These are phyloP conservation scores for Lathyrus tuberosus DNA, from an alignment of 306 rosid genomes.

Conservation along the genomic window DNA sequence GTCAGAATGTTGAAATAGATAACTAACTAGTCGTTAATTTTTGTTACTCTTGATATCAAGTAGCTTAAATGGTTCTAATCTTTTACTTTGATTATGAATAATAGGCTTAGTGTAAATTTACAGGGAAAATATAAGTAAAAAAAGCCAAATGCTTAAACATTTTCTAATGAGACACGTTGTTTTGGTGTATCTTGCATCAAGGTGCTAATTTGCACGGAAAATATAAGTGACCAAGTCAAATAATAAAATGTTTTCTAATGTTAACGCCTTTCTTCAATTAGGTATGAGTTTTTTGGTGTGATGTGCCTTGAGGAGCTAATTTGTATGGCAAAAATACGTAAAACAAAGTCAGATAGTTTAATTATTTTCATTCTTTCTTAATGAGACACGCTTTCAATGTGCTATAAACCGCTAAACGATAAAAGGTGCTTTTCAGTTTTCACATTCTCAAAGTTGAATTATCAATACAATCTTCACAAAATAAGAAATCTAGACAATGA, in stretches of 20 bases:
- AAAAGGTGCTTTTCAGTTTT: constrained; percentile 8
- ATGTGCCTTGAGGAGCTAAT: neutral
- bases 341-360: neutral
- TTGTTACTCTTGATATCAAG: constrained; percentile 1
- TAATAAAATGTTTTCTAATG: neutral
- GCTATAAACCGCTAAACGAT: neutral
- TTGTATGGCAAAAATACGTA: neutral
- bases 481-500: constrained; percentile 5
- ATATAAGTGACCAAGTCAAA: neutral
- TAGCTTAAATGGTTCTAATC: constrained; percentile 18
- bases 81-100: neutral
- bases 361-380: neutral
- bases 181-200: neutral
- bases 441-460: neutral
- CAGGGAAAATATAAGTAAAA: neutral
- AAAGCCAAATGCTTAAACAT: neutral
- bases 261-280: constrained; percentile 1
- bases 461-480: constrained; percentile 9
- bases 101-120: constrained; percentile 1
- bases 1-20: neutral
- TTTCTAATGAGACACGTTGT: too few species aligned
- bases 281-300: neutral
- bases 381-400: neutral
- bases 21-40: neutral
- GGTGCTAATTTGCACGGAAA: constrained; percentile 7